Percentiles rank a stretch among this genome's conserved stretches.
Conservation (phyloP, 495 filamentous ascomycete genomes). For the Trichoderma virens region DNA sequence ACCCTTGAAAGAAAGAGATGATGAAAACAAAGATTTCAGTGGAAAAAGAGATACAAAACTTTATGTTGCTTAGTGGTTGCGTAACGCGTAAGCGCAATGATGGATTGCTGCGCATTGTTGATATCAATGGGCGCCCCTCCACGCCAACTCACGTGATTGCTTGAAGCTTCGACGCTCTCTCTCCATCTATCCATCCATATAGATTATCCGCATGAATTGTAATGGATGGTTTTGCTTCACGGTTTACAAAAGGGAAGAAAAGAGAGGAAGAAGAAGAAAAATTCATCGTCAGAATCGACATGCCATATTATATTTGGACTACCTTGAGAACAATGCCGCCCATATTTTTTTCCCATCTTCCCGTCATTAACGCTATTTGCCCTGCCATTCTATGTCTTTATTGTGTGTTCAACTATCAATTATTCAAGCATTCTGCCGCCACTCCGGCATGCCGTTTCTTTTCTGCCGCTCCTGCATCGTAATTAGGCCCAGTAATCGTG, state of each 20-base stretch:
- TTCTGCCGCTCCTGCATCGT: not conserved
- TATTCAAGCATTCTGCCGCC: conserved; percentile 7
- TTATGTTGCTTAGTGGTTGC: not conserved
- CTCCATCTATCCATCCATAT: not conserved
- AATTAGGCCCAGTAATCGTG: not conserved
- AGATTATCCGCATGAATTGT: not conserved
- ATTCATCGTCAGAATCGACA: not conserved
- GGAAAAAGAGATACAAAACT: not conserved
- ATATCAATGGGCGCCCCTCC: not conserved
- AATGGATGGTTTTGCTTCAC: not conserved
- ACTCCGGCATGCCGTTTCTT: not conserved
- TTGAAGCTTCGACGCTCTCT: not conserved
- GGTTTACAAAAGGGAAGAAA: no score
- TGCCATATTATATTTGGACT: conserved; percentile 5
- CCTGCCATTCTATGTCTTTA: conserved; percentile 7
- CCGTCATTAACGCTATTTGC: conserved; percentile 7
- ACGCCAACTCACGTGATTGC: conserved; percentile 3
- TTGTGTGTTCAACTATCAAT: conserved; percentile 5
- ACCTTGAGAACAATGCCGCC: conserved; percentile 4
- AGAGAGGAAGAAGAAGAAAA: no score
- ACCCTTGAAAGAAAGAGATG: not conserved
- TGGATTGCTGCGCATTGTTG: not conserved
- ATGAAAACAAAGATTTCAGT: not conserved
- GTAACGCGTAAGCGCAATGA: not conserved
- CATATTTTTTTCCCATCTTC: conserved; percentile 2